A percentile compares a stretch with the other conserved stretches of the same genome.
These are phyloP conservation scores for Globisporangium acanthophoron DNA, from an alignment of 352 stramenopile species.

Conservation along the genomic window DNA sequence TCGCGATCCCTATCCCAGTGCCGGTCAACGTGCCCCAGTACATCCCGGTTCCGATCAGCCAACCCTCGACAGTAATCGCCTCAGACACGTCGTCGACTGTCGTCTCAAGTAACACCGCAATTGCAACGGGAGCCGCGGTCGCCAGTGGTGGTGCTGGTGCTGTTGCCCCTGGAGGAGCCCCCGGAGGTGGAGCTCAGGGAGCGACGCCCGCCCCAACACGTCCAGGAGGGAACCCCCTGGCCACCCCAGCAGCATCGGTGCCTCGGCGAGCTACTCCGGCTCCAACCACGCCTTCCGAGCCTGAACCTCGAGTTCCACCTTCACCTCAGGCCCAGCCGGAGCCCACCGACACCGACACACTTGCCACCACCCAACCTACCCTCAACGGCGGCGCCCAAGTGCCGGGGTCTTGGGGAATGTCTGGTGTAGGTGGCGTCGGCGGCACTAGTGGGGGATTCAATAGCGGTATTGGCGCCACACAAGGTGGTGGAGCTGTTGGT, in stretches of 20 bases:
- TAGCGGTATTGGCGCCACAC: not conserved
- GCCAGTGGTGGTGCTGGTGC: not conserved
- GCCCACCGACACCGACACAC: not conserved
- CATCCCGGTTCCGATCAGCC: conserved; percentile 4
- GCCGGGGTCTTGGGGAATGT: not conserved
- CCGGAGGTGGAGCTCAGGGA: not conserved
- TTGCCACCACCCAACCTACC: no score
- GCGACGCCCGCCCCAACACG: conserved; percentile 2
- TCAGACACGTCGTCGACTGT: not conserved
- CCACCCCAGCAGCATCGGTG: conserved; percentile 2
- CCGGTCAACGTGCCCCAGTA: conserved; percentile 4
- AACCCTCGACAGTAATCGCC: not conserved
- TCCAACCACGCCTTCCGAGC: not conserved
- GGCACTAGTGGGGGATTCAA: no score
- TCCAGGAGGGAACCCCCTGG: not conserved
- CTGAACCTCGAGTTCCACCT: not conserved
- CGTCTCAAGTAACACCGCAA: not conserved
- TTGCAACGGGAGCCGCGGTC: not conserved
- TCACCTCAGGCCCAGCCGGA: not conserved
- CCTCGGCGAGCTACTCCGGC: not conserved
- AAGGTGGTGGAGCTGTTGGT: not conserved
- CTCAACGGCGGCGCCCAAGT: not conserved
- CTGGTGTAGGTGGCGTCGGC: no score
- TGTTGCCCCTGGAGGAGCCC: not conserved
- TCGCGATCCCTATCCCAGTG: conserved; percentile 1